A percentile compares a stretch with the other conserved stretches of the same genome.
Conservation (phyloP, 2,329 filamentous ascomycete genomes). For the Elsinoe ampelina region DNA sequence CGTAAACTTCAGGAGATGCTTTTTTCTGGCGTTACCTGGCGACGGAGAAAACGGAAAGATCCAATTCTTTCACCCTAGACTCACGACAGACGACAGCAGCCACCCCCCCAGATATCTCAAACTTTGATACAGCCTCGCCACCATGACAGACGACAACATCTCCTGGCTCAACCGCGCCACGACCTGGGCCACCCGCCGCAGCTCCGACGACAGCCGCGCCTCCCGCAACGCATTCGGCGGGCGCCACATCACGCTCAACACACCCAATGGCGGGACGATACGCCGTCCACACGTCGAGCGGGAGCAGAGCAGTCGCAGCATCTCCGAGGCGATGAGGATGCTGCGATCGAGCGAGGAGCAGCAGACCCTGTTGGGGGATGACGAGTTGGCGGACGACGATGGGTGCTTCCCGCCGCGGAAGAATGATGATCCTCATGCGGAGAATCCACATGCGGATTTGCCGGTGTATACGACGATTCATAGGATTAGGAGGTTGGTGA, state of each 20-base stretch:
- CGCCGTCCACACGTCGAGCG: constrained; percentile 15
- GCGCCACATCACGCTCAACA: neutral
- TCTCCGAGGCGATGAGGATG: constrained; percentile 31
- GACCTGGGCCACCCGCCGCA: constrained; percentile 7
- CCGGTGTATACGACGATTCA: constrained; percentile 73
- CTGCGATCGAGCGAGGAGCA: constrained; percentile 40
- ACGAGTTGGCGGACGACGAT: constrained; percentile 38
- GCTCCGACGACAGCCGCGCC: neutral
- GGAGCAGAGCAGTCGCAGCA: constrained; percentile 27
- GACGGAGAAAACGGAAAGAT: constrained; percentile 6
- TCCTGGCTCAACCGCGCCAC: constrained; percentile 12
- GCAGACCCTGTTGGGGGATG: constrained; percentile 37
- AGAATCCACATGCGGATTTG: constrained; percentile 53
- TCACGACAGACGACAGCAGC: neutral
- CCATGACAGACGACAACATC: constrained; percentile 11
- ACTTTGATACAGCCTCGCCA: neutral
- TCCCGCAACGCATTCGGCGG: neutral
- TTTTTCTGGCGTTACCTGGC: neutral
- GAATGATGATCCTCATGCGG: constrained; percentile 32
- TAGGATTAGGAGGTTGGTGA: constrained; percentile 37
- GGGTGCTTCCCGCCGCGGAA: constrained; percentile 33
- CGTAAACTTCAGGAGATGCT: neutral
- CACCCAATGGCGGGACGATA: neutral
- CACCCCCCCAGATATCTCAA: neutral
- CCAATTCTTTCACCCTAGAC: neutral